These are phyloP conservation scores for Roridomyces roridus DNA, from an alignment of 768 basidiomycete species.

Conservation along the genomic window DNA sequence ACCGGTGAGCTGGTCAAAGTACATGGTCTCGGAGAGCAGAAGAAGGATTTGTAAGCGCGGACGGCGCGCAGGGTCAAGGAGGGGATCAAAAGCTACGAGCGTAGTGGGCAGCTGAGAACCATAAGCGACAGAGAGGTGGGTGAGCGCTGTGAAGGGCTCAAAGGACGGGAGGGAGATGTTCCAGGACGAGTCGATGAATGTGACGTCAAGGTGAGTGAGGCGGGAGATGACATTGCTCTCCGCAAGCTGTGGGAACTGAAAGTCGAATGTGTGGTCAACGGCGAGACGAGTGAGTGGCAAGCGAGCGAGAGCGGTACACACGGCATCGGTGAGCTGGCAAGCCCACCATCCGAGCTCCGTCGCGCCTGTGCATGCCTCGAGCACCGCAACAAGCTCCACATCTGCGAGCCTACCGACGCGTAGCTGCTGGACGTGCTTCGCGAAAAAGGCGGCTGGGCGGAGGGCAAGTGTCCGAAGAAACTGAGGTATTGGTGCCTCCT, in stretches of 20 bases:
- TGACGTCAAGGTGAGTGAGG: slow-evolving; percentile 18
- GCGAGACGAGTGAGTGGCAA: slow-evolving; percentile 17
- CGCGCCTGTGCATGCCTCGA: slow-evolving; percentile 14
- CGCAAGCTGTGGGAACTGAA: not conserved
- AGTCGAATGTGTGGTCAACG: slow-evolving; percentile 11
- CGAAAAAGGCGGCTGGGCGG: slow-evolving; percentile 10
- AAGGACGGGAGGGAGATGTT: not conserved
- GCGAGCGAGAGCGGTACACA: not conserved
- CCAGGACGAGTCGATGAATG: not conserved
- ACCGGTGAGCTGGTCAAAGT: not conserved
- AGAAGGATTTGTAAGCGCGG: slow-evolving; percentile 15
- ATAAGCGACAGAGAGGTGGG: slow-evolving; percentile 7
- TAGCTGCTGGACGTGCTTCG: slow-evolving; percentile 12
- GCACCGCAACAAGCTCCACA: slow-evolving; percentile 10
- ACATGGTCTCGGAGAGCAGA: slow-evolving; percentile 6
- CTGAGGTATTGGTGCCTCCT: not conserved
- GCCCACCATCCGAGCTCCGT: slow-evolving; percentile 16
- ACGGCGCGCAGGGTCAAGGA: too few species aligned
- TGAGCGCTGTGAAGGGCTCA: slow-evolving; percentile 4
- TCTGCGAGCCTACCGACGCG: slow-evolving; percentile 10
- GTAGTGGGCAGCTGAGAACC: not conserved
- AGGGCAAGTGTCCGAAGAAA: slow-evolving; percentile 18
- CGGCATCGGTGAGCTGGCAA: not conserved
- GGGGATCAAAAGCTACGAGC: not conserved
- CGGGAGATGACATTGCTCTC: not conserved